These are phyloP conservation scores for Metarhizium brunneum DNA, from an alignment of 2,329 filamentous ascomycete species.

Conservation along the genomic window DNA sequence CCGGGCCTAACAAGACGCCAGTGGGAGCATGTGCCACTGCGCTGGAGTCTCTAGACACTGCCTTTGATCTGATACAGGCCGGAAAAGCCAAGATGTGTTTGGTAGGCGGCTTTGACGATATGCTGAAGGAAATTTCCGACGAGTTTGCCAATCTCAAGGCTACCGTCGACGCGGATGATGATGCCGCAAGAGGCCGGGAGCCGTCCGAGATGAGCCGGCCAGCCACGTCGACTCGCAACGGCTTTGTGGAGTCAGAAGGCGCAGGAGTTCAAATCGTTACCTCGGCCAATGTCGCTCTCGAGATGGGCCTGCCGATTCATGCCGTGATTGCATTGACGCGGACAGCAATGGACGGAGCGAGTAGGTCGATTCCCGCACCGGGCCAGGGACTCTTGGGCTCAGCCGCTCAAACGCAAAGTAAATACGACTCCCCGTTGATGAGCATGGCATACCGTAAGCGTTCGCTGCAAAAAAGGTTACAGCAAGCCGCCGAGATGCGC, in stretches of 20 bases:
- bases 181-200: constrained; percentile 81
- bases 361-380: too few species aligned
- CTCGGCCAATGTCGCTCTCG: too few species aligned
- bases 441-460: too few species aligned
- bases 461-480: too few species aligned
- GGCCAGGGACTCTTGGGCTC: too few species aligned
- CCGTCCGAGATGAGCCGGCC: constrained; percentile 91
- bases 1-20: constrained; percentile 88
- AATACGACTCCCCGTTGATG: too few species aligned
- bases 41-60: constrained; percentile 88
- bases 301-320: too few species aligned
- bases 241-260: background rate
- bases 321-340: too few species aligned
- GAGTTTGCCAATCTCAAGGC: constrained; percentile 98
- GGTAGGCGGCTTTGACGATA: constrained; percentile 92
- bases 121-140: constrained; percentile 91
- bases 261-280: too few species aligned
- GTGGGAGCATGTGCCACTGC: constrained; percentile 90
- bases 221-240: constrained; percentile 68
- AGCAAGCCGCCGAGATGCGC: too few species aligned
- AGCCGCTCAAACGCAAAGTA: too few species aligned
- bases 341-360: too few species aligned
- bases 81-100: constrained; percentile 90
- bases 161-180: constrained; percentile 85
- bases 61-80: constrained; percentile 92